These are phyloP conservation scores for Penicillium sp. DNA, from an alignment of 2,329 filamentous ascomycete genomes.

Conservation along the genomic window DNA sequence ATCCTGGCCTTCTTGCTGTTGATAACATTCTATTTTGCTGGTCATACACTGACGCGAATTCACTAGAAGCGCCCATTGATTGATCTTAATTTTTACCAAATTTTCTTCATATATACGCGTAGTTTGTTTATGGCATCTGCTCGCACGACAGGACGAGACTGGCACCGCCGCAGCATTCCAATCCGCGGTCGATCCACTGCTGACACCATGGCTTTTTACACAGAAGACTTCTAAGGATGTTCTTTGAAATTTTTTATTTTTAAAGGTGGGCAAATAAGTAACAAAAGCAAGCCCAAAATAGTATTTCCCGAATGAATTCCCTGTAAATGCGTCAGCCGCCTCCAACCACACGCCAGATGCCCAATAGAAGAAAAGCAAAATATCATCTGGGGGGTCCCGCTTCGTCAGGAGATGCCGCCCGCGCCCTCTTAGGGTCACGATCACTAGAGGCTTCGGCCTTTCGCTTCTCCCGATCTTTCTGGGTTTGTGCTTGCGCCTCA, in stretches of 20 bases:
- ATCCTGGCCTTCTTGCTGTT: background rate
- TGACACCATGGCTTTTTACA: background rate
- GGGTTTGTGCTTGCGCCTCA: slow-evolving; percentile 46
- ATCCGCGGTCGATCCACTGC: background rate
- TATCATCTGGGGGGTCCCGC: too few species aligned
- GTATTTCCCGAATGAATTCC: background rate
- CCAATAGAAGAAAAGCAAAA: slow-evolving; percentile 4
- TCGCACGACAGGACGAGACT: background rate
- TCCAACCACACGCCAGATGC: background rate
- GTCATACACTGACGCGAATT: background rate
- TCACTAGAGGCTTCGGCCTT: slow-evolving; percentile 44
- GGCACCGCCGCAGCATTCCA: background rate
- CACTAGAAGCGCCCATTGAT: background rate
- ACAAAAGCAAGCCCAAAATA: background rate
- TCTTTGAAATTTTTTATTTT: background rate
- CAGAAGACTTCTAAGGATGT: background rate
- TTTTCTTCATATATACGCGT: too few species aligned
- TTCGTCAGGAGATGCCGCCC: slow-evolving; percentile 19
- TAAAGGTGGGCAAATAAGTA: background rate
- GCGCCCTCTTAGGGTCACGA: slow-evolving; percentile 42
- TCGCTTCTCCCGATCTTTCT: slow-evolving; percentile 49
- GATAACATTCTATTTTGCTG: background rate
- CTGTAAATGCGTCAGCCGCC: slow-evolving; percentile 1
- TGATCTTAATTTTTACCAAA: too few species aligned
- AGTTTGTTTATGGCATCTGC: too few species aligned